A percentile compares a stretch with the other conserved stretches of the same genome.
phyloP scores from a whole-genome alignment of 371 early-diverging fungal genomes.

The Phascolomyces articulosus region DNA sequence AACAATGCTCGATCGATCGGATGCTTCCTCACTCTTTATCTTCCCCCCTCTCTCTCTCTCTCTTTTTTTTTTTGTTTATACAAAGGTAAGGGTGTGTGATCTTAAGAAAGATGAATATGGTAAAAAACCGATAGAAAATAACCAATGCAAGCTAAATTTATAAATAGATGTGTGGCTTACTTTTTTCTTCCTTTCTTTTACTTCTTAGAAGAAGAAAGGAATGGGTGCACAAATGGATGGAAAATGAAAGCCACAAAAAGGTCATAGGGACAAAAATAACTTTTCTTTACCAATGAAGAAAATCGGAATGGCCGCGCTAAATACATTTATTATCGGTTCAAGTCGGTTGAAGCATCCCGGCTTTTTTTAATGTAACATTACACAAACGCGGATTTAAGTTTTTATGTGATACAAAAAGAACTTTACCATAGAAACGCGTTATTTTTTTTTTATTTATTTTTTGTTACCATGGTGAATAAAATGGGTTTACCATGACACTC shows the following conservation, averaged over 20 bases:
- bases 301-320: not conserved
- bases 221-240: not conserved
- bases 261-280: not conserved
- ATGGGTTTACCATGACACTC: not conserved
- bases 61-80: no score
- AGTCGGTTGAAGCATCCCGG: not conserved
- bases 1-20: no score
- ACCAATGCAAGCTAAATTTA: not conserved
- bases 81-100: no score
- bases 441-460: not conserved
- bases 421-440: not conserved
- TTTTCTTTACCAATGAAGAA: not conserved
- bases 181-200: not conserved
- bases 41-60: no score
- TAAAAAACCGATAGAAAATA: not conserved
- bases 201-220: not conserved
- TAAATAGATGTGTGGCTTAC: no score
- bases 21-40: no score
- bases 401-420: not conserved
- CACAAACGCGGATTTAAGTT: not conserved
- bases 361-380: not conserved
- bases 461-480: not conserved
- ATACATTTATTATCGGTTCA: not conserved
- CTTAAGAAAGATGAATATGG: not conserved
- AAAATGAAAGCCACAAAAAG: not conserved